Percentiles rank a stretch among this genome's conserved stretches.
phyloP scores from a whole-genome alignment of 768 basidiomycete species.

The Gloeophyllum trabeum region DNA sequence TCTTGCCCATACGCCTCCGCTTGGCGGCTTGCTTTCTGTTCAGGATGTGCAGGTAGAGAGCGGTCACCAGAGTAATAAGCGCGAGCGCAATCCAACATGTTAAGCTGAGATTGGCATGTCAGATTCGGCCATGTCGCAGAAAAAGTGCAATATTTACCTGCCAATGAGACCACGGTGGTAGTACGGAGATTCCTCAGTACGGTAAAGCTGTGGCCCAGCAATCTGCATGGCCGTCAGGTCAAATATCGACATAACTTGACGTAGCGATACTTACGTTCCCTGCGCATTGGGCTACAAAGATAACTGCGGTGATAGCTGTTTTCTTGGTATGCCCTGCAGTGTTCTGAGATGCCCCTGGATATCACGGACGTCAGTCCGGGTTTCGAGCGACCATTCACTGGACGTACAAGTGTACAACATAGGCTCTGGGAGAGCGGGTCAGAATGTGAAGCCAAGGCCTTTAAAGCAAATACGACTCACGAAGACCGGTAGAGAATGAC shows the following conservation, averaged over 20 bases:
- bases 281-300: conserved; percentile 34
- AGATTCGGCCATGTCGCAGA: not conserved
- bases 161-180: conserved; percentile 28
- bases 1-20: conserved; percentile 23
- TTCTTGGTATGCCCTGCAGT: conserved; percentile 33
- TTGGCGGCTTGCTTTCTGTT: conserved; percentile 25
- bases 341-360: conserved; percentile 21
- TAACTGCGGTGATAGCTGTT: conserved; percentile 26
- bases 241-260: not conserved
- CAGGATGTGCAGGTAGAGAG: conserved; percentile 22
- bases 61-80: conserved; percentile 24
- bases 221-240: conserved; percentile 12
- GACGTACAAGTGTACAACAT: conserved; percentile 25
- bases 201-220: conserved; percentile 26
- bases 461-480: conserved; percentile 11
- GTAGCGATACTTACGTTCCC: conserved; percentile 23
- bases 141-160: conserved; percentile 14
- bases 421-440: conserved; percentile 16
- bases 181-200: conserved; percentile 22
- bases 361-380: not conserved
- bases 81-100: conserved; percentile 27
- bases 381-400: too few relatives aligned
- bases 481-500: conserved; percentile 24
- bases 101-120: conserved; percentile 14
- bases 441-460: too few relatives aligned